Percentiles rank a stretch among this genome's conserved stretches.
Conservation (phyloP, 2,329 filamentous ascomycete genomes). For the Penicillium glabrum region DNA sequence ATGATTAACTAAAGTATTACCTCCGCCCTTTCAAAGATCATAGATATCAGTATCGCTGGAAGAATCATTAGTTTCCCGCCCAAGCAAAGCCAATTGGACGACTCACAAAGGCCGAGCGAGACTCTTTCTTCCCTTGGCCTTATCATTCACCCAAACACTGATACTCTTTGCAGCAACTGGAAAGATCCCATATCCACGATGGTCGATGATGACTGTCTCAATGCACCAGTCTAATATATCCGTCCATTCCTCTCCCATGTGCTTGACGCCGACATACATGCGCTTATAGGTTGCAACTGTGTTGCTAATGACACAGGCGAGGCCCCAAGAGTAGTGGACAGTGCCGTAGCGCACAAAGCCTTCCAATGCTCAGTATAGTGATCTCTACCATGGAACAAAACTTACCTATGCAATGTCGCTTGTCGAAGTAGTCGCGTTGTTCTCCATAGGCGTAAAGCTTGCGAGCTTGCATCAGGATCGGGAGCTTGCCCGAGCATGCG, state of each 20-base stretch:
- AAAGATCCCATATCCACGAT: slow-evolving; percentile 60
- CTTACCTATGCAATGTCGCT: slow-evolving; percentile 58
- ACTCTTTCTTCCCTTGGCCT: slow-evolving; percentile 52
- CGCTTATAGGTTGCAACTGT: slow-evolving; percentile 50
- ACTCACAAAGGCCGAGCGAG: slow-evolving; percentile 47
- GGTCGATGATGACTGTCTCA: slow-evolving; percentile 58
- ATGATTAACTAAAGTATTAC: not conserved
- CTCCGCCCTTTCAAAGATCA: not conserved
- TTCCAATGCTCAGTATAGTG: slow-evolving; percentile 21
- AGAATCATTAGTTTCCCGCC: not conserved
- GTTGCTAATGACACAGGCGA: slow-evolving; percentile 60
- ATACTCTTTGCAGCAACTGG: slow-evolving; percentile 55
- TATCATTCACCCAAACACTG: slow-evolving; percentile 61
- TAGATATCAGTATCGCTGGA: slow-evolving; percentile 14
- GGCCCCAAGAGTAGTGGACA: slow-evolving; percentile 49
- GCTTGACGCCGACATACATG: slow-evolving; percentile 62
- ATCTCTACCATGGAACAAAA: not conserved
- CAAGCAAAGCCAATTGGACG: too few species aligned
- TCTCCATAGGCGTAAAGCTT: slow-evolving; percentile 67
- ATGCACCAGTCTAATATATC: slow-evolving; percentile 60
- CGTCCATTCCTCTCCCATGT: slow-evolving; percentile 63
- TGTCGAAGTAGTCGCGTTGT: slow-evolving; percentile 65
- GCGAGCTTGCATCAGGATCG: slow-evolving; percentile 60
- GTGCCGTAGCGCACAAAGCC: slow-evolving; percentile 54
- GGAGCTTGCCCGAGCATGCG: slow-evolving; percentile 55